Conservation (phyloP, 768 basidiomycete species). For the Tricholoma matsutake region DNA sequence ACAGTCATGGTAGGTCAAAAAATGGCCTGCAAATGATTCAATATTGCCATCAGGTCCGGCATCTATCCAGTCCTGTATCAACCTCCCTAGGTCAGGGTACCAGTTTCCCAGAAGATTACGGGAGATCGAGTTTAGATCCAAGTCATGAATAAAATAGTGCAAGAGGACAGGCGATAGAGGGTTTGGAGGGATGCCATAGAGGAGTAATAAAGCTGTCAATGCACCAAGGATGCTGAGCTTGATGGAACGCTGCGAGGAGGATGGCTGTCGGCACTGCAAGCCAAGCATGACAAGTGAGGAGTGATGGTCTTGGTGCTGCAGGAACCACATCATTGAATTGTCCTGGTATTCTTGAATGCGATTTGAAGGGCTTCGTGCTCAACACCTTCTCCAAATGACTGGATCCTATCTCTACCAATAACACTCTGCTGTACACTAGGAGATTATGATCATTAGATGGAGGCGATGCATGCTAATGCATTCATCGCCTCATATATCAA, state of each 20-base stretch:
- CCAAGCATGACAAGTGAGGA: background rate
- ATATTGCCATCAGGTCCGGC: background rate
- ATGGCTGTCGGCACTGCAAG: background rate
- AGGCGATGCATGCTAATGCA: background rate
- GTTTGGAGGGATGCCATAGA: background rate
- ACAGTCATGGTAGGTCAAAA: slow-evolving; percentile 3
- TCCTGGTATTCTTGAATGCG: background rate
- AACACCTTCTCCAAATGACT: background rate
- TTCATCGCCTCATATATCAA: background rate
- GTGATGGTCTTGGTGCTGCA: background rate
- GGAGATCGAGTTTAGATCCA: background rate
- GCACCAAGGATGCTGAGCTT: background rate
- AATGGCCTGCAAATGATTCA: background rate
- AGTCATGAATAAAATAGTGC: slow-evolving; percentile 1
- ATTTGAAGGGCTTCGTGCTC: background rate
- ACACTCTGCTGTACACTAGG: background rate
- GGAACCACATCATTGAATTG: background rate
- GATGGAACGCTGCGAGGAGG: background rate
- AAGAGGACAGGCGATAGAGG: background rate
- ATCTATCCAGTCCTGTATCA: background rate
- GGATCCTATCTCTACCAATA: background rate
- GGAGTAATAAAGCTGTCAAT: background rate
- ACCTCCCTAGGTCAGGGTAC: background rate
- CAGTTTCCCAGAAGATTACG: background rate
- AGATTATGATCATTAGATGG: background rate